These are phyloP conservation scores for Hygrophorus russula DNA, from an alignment of 768 basidiomycete genomes.

Conservation along the genomic window DNA sequence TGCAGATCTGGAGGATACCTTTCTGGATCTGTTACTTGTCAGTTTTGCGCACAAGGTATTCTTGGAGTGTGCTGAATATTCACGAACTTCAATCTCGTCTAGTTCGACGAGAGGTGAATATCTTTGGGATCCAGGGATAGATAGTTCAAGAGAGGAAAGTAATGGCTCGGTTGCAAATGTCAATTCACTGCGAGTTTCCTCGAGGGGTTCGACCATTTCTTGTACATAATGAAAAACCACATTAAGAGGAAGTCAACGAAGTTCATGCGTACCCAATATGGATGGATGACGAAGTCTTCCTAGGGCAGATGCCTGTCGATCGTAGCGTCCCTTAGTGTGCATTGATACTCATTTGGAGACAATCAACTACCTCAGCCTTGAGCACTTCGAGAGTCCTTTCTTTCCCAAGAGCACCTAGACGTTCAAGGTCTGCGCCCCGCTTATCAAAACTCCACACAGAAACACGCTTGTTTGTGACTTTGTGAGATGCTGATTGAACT, in stretches of 20 bases:
- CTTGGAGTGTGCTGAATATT: slow-evolving; percentile 19
- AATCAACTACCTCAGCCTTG: slow-evolving; percentile 70
- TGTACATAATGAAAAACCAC: slow-evolving; percentile 7
- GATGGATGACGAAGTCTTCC: slow-evolving; percentile 86
- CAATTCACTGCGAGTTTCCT: slow-evolving; percentile 83
- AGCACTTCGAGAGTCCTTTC: slow-evolving; percentile 76
- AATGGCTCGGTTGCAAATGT: slow-evolving; percentile 92
- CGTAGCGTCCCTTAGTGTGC: slow-evolving; percentile 7
- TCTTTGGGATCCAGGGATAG: slow-evolving; percentile 55
- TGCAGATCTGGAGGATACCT: slow-evolving; percentile 87
- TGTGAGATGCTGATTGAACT: slow-evolving; percentile 79
- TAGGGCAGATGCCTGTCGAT: slow-evolving; percentile 64
- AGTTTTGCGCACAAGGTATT: neutral
- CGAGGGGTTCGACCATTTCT: slow-evolving; percentile 97
- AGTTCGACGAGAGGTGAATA: slow-evolving; percentile 60
- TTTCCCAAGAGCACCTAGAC: slow-evolving; percentile 47
- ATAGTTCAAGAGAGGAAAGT: slow-evolving; percentile 67
- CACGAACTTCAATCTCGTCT: slow-evolving; percentile 86
- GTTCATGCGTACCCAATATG: slow-evolving; percentile 51
- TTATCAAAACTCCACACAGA: slow-evolving; percentile 93
- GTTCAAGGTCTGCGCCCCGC: slow-evolving; percentile 59
- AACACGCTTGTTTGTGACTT: slow-evolving; percentile 82
- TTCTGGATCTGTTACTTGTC: slow-evolving; percentile 68
- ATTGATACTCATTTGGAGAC: neutral
- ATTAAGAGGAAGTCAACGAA: neutral